Evolutionary conservation across 371 early-diverging fungal species (phyloP).

Genomic region (Mucor sp.): DNA sequence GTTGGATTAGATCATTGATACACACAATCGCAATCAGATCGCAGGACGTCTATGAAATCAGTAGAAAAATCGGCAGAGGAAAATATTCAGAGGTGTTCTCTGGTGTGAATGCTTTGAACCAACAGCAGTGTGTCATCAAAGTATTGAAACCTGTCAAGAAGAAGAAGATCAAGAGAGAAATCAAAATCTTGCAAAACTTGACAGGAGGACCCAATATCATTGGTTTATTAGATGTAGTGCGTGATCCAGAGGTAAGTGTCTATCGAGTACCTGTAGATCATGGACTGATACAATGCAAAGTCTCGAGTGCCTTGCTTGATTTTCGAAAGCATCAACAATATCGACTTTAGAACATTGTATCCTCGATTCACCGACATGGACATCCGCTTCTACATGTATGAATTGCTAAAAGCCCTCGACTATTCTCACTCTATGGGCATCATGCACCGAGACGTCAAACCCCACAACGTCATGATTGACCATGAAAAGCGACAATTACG

Average conservation of each 20-base stretch:
- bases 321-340: slow-evolving; percentile 93
- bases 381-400: slow-evolving; percentile 95
- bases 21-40: background rate
- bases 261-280: too few species aligned
- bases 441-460: slow-evolving; percentile 99
- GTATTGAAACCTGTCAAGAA: slow-evolving; percentile 99
- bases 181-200: slow-evolving; percentile 98
- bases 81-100: slow-evolving; percentile 99
- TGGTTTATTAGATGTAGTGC: slow-evolving; percentile 93
- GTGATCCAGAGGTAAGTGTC: slow-evolving; percentile 84
- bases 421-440: slow-evolving; percentile 99
- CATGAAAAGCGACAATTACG: slow-evolving; percentile 90
- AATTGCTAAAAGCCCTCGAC: slow-evolving; percentile 96
- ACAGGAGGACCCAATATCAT: slow-evolving; percentile 96
- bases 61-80: slow-evolving; percentile 97
- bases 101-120: slow-evolving; percentile 85
- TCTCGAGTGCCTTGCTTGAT: slow-evolving; percentile 96
- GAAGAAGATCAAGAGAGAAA: slow-evolving; percentile 99
- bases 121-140: slow-evolving; percentile 96
- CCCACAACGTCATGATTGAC: slow-evolving; percentile 99
- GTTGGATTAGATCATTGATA: background rate
- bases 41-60: slow-evolving; percentile 96
- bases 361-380: slow-evolving; percentile 89
- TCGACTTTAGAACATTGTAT: slow-evolving; percentile 77
- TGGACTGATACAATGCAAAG: slow-evolving; percentile 14